Evolutionary conservation across 805 yeast genomes (phyloP), one percentile per base, ranked within the genome.

Genomic region (Saturnispora gosingensis): DNA sequence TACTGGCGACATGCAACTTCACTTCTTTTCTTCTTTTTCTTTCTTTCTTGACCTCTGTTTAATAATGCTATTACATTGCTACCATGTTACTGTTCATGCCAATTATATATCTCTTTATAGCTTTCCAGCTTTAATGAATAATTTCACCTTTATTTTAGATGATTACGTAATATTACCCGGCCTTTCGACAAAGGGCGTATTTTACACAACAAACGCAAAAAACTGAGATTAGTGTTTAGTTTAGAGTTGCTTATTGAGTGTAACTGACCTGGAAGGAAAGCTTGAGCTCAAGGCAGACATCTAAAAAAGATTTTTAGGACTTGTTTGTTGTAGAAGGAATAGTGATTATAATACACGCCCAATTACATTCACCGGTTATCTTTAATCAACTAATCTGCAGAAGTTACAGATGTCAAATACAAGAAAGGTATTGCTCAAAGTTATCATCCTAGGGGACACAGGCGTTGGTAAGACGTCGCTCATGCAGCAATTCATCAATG

Each of bases 381-480:
- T 38, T 18, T 20, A 38, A 38, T 18, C 16, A 20, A n/a, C 13
- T 18, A 38, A 38, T 38, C 24, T 18, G 16, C 22, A 38, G 16
- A 38, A 18, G 24, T 11, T 10, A 11, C 13, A 24, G 11, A 76
- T 76, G 81, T 80, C 78, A 59, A 74, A 74, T 51, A 61, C 54
- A 47, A 84, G 83, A 74, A 85, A 85, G 66, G 83, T 88, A 32
- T 74, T 85, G 56, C 72, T 86, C 55, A 85, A 87, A 66, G 96
- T 91, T 55, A 91, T 91, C 67, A 89, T 91, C 51, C 75, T 91
- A 50, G 99, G 99, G 40, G 98, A 93, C 68, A 86, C 96, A 2
- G 98, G 98, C 50, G 98, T 93, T 45, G 99, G 99, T 27, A 91
- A 91, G 73, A 91, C 98, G 28, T 88, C 97, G 3, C 73, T 91